Evolutionary conservation across 495 filamentous ascomycete genomes (phyloP), one percentile per base, ranked within the genome.

Genomic region (Neurospora tetraspora): DNA sequence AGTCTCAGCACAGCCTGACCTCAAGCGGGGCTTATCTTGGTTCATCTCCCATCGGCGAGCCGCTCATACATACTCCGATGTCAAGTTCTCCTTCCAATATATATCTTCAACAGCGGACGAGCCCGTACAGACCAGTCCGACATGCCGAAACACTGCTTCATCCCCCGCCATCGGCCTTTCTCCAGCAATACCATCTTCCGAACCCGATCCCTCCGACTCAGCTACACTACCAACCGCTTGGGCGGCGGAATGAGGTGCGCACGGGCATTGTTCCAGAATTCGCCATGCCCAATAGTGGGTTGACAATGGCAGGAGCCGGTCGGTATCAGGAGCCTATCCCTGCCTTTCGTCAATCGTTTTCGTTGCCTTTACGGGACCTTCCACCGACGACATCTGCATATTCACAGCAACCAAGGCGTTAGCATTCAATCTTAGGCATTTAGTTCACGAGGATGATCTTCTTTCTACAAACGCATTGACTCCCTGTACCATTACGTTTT

Each of bases 181-280:
- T 97, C 68, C 89, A 94, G 68, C 90, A 93, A 74, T 91, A 92
- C 72, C 88, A 79, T 85, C 91, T 79, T 79, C 87, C 71, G 84
- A 80, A 78, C 72, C 45, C 75, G 9, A 61, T 82, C 3, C 76
- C 79, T 27, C 91, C 79, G 84, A 93, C 75, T 59, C 93, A 97
- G 82, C 97, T 99, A 94, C 96, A 97, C 77, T 99, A 98, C 75
- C 95, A 97, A 76, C 93, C 95, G 5, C 82, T 99, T 10, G 92
- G 93, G 4, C 93, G 93, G 77, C 86, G 88, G 4, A 88, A 90
- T 69, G 93, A 97, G 73, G 87, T 90, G 70, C 90, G 91, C 71
- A 91, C 91, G 5, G 96, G 96, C 18, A 87, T 93, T 36, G 86
- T 99, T 12, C 96, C 96, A 14, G 95, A 97, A 69, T 88, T 85